These are phyloP conservation scores for Eimeria mitis DNA, from an alignment of 169 alveolate species.

Conservation along the genomic window DNA sequence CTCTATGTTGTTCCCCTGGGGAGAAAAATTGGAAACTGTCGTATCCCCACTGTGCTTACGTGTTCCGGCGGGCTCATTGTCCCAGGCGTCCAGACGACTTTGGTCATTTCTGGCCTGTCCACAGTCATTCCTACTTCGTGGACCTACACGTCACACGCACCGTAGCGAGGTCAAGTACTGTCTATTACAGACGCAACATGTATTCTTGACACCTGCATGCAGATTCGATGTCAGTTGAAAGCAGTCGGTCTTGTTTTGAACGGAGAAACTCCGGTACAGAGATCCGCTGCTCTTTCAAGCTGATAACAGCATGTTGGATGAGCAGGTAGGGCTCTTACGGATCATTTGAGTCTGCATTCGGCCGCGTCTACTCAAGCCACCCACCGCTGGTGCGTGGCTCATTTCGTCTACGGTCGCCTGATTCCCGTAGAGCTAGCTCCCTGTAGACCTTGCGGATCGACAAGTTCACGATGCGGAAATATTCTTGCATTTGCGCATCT, in stretches of 20 bases:
- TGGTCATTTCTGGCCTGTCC: not conserved
- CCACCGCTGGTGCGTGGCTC: slow-evolving; percentile 80
- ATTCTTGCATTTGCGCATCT: slow-evolving; percentile 75
- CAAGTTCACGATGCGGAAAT: slow-evolving; percentile 78
- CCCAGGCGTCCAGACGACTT: not conserved
- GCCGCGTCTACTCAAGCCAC: slow-evolving; percentile 69
- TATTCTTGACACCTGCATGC: not conserved
- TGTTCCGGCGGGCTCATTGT: slow-evolving; percentile 22
- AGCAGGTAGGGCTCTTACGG: slow-evolving; percentile 54
- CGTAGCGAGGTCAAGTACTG: not conserved
- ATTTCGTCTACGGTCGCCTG: slow-evolving; percentile 52
- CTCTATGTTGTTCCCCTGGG: not conserved
- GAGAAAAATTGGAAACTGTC: not conserved
- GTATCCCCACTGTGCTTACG: slow-evolving; percentile 8
- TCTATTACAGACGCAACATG: not conserved
- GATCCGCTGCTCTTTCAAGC: not conserved
- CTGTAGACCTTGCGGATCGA: slow-evolving; percentile 82
- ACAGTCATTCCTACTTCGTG: not conserved
- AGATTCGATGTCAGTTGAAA: not conserved
- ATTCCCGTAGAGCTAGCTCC: slow-evolving; percentile 74
- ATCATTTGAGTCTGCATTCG: slow-evolving; percentile 24
- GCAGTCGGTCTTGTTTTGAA: not conserved
- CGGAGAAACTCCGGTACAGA: not conserved
- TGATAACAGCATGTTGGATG: not conserved
- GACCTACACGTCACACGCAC: not conserved